Percentiles rank a stretch among this genome's conserved stretches.
phyloP scores from a whole-genome alignment of 192 early-diverging fungal species.

The Gigaspora rosea region DNA sequence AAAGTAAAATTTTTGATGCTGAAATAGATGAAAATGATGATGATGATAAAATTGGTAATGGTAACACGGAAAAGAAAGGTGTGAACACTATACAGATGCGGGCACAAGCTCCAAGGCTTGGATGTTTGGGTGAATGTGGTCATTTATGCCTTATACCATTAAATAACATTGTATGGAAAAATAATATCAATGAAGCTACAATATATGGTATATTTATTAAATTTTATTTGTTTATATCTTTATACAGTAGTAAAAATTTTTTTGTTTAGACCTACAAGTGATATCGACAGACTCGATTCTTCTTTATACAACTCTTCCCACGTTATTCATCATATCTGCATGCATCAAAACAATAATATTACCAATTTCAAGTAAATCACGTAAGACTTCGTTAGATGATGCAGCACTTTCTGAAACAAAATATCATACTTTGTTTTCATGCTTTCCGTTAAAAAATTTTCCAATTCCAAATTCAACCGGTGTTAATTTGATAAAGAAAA shows the following conservation, averaged over 20 bases:
- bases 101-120: not conserved
- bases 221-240: not conserved
- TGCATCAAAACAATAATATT: not conserved
- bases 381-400: not conserved
- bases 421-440: not conserved
- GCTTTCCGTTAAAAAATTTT: not conserved
- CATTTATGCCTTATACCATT: slow-evolving; percentile 4
- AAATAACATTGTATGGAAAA: not conserved
- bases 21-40: not conserved
- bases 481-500: not conserved
- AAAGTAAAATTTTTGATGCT: not conserved
- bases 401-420: not conserved
- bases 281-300: not conserved
- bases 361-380: not conserved
- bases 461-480: not conserved
- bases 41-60: not conserved
- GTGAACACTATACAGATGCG: not conserved
- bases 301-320: not conserved
- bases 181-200: not conserved
- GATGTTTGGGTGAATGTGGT: not conserved
- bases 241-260: not conserved
- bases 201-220: not conserved
- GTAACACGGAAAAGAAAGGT: not conserved
- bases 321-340: not conserved
- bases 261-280: not conserved